Percentiles rank a stretch among this genome's conserved stretches.
phyloP scores from a whole-genome alignment of 306 rosid species.

The Begonia loranthoides region DNA sequence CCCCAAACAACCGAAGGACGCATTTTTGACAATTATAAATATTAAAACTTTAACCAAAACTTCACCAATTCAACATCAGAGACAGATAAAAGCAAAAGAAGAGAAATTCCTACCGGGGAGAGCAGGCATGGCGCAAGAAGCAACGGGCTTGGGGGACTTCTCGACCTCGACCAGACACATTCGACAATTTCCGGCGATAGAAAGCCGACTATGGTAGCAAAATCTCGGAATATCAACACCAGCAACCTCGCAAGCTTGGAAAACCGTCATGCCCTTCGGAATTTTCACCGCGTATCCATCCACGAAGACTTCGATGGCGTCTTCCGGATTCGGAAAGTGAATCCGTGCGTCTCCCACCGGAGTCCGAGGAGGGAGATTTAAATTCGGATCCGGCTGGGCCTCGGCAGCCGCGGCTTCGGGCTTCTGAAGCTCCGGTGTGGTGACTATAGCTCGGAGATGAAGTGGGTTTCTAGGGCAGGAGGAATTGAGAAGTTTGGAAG shows the following conservation, averaged over 20 bases:
- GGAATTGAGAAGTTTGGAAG: constrained; percentile 38
- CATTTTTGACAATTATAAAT: background rate
- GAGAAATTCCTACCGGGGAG: constrained; percentile 52
- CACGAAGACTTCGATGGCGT: constrained; percentile 85
- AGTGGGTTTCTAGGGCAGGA: constrained; percentile 27
- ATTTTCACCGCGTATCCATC: constrained; percentile 88
- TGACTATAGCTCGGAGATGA: constrained; percentile 39
- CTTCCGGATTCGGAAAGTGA: constrained; percentile 63
- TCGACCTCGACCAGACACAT: constrained; percentile 99
- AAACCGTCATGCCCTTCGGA: constrained; percentile 88
- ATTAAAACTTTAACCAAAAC: background rate
- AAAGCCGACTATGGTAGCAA: constrained; percentile 83
- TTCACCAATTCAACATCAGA: no score
- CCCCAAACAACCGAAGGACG: no score
- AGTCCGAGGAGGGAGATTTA: constrained; percentile 40
- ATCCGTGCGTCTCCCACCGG: constrained; percentile 74
- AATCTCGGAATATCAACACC: constrained; percentile 92
- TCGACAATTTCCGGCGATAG: constrained; percentile 94
- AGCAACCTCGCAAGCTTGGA: constrained; percentile 94
- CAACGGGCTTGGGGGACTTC: constrained; percentile 99
- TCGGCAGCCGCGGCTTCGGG: constrained; percentile 57
- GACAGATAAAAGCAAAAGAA: no score
- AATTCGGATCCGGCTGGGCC: constrained; percentile 23
- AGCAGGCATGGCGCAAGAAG: constrained; percentile 99
- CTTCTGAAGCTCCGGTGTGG: constrained; percentile 66